Conservation (phyloP, 176 grass and related monocot species). For the Leersia perrieri region DNA sequence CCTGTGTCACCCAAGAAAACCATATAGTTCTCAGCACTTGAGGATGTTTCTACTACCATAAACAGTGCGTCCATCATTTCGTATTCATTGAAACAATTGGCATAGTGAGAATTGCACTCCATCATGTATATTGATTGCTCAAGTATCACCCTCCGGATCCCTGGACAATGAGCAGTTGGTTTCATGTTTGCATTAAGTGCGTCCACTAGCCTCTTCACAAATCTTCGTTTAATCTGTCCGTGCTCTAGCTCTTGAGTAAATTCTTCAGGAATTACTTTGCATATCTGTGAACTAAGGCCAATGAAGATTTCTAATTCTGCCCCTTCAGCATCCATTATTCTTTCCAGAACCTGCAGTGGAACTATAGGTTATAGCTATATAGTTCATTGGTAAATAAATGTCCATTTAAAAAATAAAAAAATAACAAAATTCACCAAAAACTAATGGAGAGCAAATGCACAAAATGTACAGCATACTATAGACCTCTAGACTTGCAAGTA, state of each 20-base stretch:
- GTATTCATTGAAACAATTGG: neutral
- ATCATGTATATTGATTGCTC: neutral
- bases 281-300: constrained; percentile 9
- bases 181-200: neutral
- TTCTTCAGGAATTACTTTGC: neutral
- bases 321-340: neutral
- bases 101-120: neutral
- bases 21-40: neutral
- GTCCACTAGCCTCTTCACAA: neutral
- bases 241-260: neutral
- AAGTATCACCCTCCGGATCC: constrained; percentile 23
- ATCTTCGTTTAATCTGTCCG: neutral
- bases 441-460: neutral
- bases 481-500: neutral
- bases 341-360: neutral
- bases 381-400: neutral
- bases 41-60: neutral
- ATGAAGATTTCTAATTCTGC: neutral
- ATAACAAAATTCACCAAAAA: no score
- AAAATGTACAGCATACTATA: neutral
- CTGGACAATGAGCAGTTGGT: neutral
- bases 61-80: neutral
- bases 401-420: neutral
- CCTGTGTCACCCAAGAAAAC: neutral
- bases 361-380: neutral